These are phyloP conservation scores for Poa annua DNA, from an alignment of 176 grass and related monocot genomes.

Conservation along the genomic window DNA sequence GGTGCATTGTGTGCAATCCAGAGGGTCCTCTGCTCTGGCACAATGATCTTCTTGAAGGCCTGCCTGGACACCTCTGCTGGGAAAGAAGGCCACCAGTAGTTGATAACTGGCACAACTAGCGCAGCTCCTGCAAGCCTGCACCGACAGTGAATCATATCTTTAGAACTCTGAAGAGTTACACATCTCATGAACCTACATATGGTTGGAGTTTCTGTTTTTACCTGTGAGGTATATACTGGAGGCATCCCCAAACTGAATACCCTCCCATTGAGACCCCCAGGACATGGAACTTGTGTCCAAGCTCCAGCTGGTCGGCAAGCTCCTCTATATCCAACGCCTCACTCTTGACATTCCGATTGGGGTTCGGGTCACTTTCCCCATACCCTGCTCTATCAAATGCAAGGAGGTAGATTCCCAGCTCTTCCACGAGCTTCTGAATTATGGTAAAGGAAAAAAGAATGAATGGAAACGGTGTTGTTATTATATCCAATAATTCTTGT, in stretches of 20 bases:
- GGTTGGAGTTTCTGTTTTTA: slow-evolving; percentile 23
- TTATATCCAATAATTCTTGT: neutral
- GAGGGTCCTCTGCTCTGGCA: slow-evolving; percentile 64
- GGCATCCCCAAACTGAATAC: slow-evolving; percentile 71
- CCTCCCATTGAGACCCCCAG: slow-evolving; percentile 76
- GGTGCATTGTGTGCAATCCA: slow-evolving; percentile 71
- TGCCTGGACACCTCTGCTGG: slow-evolving; percentile 55
- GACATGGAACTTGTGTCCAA: slow-evolving; percentile 76
- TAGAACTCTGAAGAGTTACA: slow-evolving; percentile 17
- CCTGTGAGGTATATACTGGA: slow-evolving; percentile 89
- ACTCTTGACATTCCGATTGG: slow-evolving; percentile 62
- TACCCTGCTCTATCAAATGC: slow-evolving; percentile 83
- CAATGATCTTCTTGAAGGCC: slow-evolving; percentile 60
- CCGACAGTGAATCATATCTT: slow-evolving; percentile 6
- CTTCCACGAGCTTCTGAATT: slow-evolving; percentile 72
- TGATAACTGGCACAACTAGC: slow-evolving; percentile 67
- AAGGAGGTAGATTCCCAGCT: slow-evolving; percentile 72
- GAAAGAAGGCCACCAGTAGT: slow-evolving; percentile 90
- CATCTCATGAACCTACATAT: neutral
- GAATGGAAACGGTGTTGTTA: neutral
- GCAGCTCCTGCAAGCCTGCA: slow-evolving; percentile 69
- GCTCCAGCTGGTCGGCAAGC: slow-evolving; percentile 64
- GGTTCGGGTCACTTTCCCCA: slow-evolving; percentile 83
- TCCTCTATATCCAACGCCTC: slow-evolving; percentile 79
- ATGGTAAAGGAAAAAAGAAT: neutral